Percentiles rank a stretch among this genome's conserved stretches.
Conservation (phyloP, 2,329 filamentous ascomycete genomes). For the Fusarium oligoseptatum region DNA sequence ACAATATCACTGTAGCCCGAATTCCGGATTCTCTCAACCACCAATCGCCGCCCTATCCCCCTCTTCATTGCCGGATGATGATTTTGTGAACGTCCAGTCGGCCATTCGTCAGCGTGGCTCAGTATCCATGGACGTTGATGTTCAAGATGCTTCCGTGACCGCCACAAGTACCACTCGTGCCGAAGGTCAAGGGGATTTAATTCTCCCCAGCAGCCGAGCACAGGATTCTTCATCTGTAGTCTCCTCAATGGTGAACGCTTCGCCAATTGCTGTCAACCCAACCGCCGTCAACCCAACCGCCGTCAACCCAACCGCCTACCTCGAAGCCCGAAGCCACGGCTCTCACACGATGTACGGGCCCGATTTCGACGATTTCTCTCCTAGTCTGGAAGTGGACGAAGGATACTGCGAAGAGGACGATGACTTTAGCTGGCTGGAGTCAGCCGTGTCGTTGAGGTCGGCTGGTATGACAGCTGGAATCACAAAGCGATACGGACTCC, state of each 20-base stretch:
- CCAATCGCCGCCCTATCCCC: constrained; percentile 29
- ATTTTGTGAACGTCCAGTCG: constrained; percentile 17
- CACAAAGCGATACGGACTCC: constrained; percentile 41
- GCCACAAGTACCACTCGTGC: neutral
- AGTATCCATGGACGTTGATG: constrained; percentile 36
- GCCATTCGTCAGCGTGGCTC: constrained; percentile 10
- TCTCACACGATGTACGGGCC: constrained; percentile 12
- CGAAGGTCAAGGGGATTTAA: neutral
- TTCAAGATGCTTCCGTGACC: neutral
- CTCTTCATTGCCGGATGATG: constrained; percentile 33
- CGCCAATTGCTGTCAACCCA: constrained; percentile 15
- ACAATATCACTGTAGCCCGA: constrained; percentile 14
- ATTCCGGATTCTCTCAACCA: neutral
- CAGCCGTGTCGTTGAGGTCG: constrained; percentile 18
- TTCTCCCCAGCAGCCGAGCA: neutral
- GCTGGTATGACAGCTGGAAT: constrained; percentile 26
- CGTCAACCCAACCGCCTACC: neutral
- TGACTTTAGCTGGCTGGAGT: constrained; percentile 45
- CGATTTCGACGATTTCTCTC: neutral
- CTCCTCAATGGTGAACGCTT: neutral
- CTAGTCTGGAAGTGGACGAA: constrained; percentile 47
- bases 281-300: neutral
- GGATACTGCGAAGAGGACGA: constrained; percentile 46
- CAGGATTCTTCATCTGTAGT: neutral
- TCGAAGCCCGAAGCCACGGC: constrained; percentile 7